Conservation (phyloP, 192 early-diverging fungal species). For the Coemansia sp. region DNA sequence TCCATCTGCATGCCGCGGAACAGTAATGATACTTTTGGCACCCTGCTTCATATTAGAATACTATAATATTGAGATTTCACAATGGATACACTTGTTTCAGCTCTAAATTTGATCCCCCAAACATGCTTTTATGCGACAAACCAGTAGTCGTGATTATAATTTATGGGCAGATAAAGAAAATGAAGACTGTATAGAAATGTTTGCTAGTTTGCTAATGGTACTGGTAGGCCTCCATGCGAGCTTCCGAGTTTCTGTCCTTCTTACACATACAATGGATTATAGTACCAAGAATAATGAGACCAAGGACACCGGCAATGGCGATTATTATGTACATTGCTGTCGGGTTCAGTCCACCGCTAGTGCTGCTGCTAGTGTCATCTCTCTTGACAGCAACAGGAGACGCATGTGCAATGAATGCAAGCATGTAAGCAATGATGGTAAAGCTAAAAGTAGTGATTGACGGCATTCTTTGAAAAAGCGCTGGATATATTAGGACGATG, state of each 20-base stretch:
- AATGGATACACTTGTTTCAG: not conserved
- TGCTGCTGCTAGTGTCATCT: not conserved
- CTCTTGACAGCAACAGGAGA: not conserved
- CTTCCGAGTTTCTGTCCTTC: not conserved
- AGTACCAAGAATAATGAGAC: not conserved
- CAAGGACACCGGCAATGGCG: not conserved
- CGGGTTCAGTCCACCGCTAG: not conserved
- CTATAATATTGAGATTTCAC: too few relatives aligned
- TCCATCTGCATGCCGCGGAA: slow-evolving; percentile 13
- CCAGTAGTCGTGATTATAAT: not conserved
- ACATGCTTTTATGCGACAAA: not conserved
- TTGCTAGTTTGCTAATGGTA: not conserved
- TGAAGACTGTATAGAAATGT: not conserved
- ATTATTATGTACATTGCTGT: not conserved
- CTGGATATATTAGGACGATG: too few relatives aligned
- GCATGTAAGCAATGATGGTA: not conserved
- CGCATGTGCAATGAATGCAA: not conserved
- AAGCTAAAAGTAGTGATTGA: not conserved
- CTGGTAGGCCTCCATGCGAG: not conserved
- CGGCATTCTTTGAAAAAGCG: not conserved
- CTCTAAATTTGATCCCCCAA: not conserved
- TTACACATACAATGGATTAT: not conserved
- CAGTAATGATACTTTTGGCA: slow-evolving; percentile 11
- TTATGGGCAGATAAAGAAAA: not conserved
- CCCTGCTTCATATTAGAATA: not conserved